A percentile compares a stretch with the other conserved stretches of the same genome.
Evolutionary conservation across 2,329 filamentous ascomycete species (phyloP).

Genomic region (Pestalotiopsis sp.): DNA sequence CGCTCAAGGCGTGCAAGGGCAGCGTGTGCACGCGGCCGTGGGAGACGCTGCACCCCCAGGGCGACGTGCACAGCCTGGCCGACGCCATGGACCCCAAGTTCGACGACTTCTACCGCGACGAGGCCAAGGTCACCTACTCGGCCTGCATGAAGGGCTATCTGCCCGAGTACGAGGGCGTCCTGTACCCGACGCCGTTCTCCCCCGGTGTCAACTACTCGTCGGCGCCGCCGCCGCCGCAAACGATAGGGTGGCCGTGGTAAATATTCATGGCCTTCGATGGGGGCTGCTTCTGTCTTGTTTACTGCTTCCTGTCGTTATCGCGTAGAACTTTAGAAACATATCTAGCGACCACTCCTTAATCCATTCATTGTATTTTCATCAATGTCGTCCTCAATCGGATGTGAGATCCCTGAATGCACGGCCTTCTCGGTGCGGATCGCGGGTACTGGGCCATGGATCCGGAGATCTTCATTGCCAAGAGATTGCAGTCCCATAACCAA

Average conservation of each 20-base stretch:
- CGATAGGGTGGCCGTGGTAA: neutral
- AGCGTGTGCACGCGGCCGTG: constrained; percentile 55
- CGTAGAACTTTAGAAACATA: neutral
- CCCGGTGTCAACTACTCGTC: neutral
- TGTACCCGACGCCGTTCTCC: constrained; percentile 1
- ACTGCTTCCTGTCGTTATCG: neutral
- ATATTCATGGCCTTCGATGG: neutral
- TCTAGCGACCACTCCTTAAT: neutral
- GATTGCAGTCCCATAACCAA: neutral
- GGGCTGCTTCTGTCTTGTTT: neutral
- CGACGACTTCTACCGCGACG: constrained; percentile 52
- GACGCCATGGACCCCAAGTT: constrained; percentile 50
- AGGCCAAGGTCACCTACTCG: constrained; percentile 50
- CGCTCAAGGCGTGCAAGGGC: constrained; percentile 61
- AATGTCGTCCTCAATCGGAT: neutral
- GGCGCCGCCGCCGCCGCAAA: neutral
- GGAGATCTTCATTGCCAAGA: neutral
- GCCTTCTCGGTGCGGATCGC: neutral
- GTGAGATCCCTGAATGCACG: neutral
- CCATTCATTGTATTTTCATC: neutral
- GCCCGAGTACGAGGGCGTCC: constrained; percentile 50
- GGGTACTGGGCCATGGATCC: neutral
- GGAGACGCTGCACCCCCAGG: constrained; percentile 54
- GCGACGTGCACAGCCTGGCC: constrained; percentile 47
- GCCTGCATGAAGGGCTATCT: constrained; percentile 59